Conservation (phyloP, 345 rosid species). For the Citrus reticulata region DNA sequence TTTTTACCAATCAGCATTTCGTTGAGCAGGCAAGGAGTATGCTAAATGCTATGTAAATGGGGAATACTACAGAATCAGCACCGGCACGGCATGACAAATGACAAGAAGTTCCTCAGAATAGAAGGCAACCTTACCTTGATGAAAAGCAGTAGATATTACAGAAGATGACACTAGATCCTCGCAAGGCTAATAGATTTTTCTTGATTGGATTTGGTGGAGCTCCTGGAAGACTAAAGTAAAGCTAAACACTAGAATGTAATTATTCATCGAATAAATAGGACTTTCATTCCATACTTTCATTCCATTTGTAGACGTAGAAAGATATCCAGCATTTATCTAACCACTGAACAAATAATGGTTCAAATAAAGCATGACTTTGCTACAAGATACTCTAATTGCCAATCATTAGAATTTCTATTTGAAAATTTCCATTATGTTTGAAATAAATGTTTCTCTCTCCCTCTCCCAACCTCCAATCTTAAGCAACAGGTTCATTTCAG, state of each 20-base stretch:
- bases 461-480: neutral
- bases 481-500: neutral
- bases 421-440: neutral
- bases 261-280: neutral
- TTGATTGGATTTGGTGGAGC: neutral
- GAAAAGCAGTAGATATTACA: neutral
- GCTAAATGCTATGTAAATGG: neutral
- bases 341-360: neutral
- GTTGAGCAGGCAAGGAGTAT: neutral
- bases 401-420: neutral
- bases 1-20: neutral
- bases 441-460: neutral
- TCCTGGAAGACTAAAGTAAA: neutral
- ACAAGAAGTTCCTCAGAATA: neutral
- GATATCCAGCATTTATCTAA: neutral
- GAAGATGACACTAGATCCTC: neutral
- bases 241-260: neutral
- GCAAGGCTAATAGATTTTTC: neutral
- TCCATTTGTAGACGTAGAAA: neutral
- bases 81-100: neutral
- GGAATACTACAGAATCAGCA: too few species aligned
- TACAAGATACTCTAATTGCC: too few species aligned
- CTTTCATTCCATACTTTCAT: neutral
- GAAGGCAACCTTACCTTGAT: neutral
- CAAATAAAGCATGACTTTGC: neutral